phyloP scores from a whole-genome alignment of 1,139 yeast genomes.

The Kodamaea suecica region DNA sequence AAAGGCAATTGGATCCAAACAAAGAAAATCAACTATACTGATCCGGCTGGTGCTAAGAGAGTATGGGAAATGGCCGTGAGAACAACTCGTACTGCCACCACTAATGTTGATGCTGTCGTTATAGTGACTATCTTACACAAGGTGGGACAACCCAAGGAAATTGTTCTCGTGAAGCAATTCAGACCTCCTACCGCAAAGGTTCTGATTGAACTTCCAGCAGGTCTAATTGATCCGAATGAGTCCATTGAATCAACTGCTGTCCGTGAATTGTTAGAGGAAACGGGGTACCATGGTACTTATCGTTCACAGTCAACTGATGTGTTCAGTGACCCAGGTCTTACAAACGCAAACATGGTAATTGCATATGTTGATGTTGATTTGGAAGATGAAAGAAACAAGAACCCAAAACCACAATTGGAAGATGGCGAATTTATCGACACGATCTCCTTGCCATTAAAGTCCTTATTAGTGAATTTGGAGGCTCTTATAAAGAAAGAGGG shows the following conservation, averaged over 20 bases:
- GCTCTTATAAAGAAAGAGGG: slow-evolving; percentile 55
- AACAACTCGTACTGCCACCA: slow-evolving; percentile 66
- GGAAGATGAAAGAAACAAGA: slow-evolving; percentile 55
- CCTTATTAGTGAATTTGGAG: slow-evolving; percentile 54
- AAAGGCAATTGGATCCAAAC: slow-evolving; percentile 48
- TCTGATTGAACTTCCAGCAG: slow-evolving; percentile 93
- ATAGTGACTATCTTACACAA: slow-evolving; percentile 67
- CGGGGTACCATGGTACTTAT: slow-evolving; percentile 77
- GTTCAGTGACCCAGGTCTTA: slow-evolving; percentile 90
- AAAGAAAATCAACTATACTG: slow-evolving; percentile 61
- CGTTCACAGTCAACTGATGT: slow-evolving; percentile 44
- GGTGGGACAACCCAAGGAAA: slow-evolving; percentile 43
- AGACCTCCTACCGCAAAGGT: slow-evolving; percentile 89
- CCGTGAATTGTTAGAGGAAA: slow-evolving; percentile 86
- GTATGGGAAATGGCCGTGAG: slow-evolving; percentile 94
- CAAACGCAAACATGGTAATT: slow-evolving; percentile 81
- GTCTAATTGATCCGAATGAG: slow-evolving; percentile 84
- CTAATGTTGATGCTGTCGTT: slow-evolving; percentile 84
- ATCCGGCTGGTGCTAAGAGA: slow-evolving; percentile 61
- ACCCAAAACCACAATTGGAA: slow-evolving; percentile 74
- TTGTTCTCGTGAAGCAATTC: slow-evolving; percentile 81
- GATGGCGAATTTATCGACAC: slow-evolving; percentile 88
- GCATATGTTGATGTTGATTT: slow-evolving; percentile 80
- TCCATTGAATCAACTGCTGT: slow-evolving; percentile 74
- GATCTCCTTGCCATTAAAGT: slow-evolving; percentile 60